phyloP scores from a whole-genome alignment of 1,139 yeast genomes.

The Saccharomyces hybrid region DNA sequence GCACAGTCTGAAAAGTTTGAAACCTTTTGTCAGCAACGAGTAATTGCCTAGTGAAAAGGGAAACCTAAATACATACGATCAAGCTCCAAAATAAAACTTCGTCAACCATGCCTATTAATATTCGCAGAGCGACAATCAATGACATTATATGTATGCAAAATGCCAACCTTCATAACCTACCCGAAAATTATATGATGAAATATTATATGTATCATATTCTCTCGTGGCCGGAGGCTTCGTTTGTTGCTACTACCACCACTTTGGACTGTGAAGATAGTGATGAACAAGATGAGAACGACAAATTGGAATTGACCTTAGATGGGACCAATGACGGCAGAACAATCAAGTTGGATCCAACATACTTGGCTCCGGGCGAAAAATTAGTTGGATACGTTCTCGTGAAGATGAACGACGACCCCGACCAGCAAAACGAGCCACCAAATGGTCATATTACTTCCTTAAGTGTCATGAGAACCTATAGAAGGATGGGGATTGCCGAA shows the following conservation, averaged over 20 bases:
- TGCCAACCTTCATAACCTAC: conserved; percentile 85
- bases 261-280: conserved; percentile 34
- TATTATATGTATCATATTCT: conserved; percentile 89
- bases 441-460: conserved; percentile 94
- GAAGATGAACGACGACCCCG: conserved; percentile 94
- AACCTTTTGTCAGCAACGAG: neutral
- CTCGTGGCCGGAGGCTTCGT: conserved; percentile 97
- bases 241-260: conserved; percentile 79
- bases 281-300: conserved; percentile 31
- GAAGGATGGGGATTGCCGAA: conserved; percentile 93
- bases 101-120: conserved; percentile 60
- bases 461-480: conserved; percentile 90
- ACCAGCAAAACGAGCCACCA: conserved; percentile 51
- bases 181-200: conserved; percentile 89
- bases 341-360: conserved; percentile 43
- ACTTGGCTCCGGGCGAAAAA: conserved; percentile 61
- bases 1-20: neutral
- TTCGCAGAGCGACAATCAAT: conserved; percentile 77
- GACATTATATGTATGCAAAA: conserved; percentile 96
- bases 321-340: conserved; percentile 18
- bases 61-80: neutral
- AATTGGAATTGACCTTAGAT: conserved; percentile 15
- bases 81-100: neutral
- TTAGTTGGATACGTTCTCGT: conserved; percentile 92
- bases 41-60: neutral